phyloP scores from a whole-genome alignment of 2,329 filamentous ascomycete genomes.

The Fusarium sp. region DNA sequence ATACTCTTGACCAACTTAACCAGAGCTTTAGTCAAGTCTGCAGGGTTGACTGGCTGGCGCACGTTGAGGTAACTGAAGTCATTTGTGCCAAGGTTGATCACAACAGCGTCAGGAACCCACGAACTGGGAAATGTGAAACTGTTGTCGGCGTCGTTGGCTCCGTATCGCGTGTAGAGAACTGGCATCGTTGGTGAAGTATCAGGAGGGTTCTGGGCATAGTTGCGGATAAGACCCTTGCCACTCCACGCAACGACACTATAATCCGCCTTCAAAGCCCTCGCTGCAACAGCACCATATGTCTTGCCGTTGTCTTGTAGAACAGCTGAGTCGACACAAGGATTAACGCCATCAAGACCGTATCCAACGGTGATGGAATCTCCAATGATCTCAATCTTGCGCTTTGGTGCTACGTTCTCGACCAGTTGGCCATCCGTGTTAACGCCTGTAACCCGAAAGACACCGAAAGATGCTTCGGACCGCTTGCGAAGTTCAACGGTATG shows the following conservation, averaged over 20 bases:
- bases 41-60: slow-evolving; percentile 44
- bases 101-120: slow-evolving; percentile 49
- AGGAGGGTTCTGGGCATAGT: slow-evolving; percentile 47
- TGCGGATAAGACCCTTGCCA: slow-evolving; percentile 55
- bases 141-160: slow-evolving; percentile 51
- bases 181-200: slow-evolving; percentile 52
- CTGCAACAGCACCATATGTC: slow-evolving; percentile 56
- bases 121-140: slow-evolving; percentile 51
- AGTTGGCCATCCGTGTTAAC: slow-evolving; percentile 21
- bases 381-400: slow-evolving; percentile 55
- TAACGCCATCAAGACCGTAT: slow-evolving; percentile 54
- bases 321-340: slow-evolving; percentile 54
- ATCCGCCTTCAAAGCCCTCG: slow-evolving; percentile 53
- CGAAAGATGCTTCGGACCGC: slow-evolving; percentile 22
- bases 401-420: slow-evolving; percentile 38
- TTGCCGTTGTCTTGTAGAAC: slow-evolving; percentile 52
- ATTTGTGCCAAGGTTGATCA: slow-evolving; percentile 58
- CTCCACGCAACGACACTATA: slow-evolving; percentile 57
- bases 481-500: slow-evolving; percentile 33
- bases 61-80: slow-evolving; percentile 52
- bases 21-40: slow-evolving; percentile 43
- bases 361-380: slow-evolving; percentile 58
- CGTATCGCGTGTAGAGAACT: slow-evolving; percentile 54
- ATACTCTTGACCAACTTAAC: slow-evolving; percentile 39
- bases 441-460: slow-evolving; percentile 2